Evolutionary conservation across 257 asterid species (phyloP), one percentile per base, ranked within the genome.

Genomic region (Solanum raphanifolium): DNA sequence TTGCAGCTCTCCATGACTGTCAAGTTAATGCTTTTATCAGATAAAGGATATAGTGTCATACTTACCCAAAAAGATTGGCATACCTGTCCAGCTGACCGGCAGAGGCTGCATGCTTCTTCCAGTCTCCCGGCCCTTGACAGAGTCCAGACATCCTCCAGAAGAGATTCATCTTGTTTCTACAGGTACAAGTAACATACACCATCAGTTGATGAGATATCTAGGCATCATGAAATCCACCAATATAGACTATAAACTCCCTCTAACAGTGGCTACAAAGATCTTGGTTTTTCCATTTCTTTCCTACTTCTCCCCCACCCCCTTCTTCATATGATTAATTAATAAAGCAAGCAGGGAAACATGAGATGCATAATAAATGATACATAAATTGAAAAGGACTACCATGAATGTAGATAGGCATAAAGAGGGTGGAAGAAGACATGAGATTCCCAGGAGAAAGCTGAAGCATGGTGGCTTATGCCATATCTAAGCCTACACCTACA

Each of bases 1-100:
- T 96, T 58, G 99, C 98, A 90, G 98, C 98, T 88, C 99, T 96
- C 99, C 99, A 97, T n/a, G 99, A 97, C 99, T 97, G 93, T 84
- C 88, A 83, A 46, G 68, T 29, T 36, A 48, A 81, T 81, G 69
- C 9, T 81, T 81, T 81, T 81, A 46, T 81, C 85, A 83, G 58
- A 88, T 31, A 41, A 68, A 74, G 65, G 87, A 81, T 20, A 65
- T 35, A 71, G 65, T n/a, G 72, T 89, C 87, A 84, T 78, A 89
- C 58, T 88, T 88, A 20, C 72, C 81, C 75, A 85, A 83, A 78
- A 46, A n/a, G 39, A 88, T 83, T 88, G 86, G 84, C 87, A 76
- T 86, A 95, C 99, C 98, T 97, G 99, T 76, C 99, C 99, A 88
- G 98, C 99, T 89, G 99, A 91, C 87, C 94, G 93, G 93, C 98